phyloP scores from a whole-genome alignment of 179 eudicot genomes.

The Vitellaria paradoxa region DNA sequence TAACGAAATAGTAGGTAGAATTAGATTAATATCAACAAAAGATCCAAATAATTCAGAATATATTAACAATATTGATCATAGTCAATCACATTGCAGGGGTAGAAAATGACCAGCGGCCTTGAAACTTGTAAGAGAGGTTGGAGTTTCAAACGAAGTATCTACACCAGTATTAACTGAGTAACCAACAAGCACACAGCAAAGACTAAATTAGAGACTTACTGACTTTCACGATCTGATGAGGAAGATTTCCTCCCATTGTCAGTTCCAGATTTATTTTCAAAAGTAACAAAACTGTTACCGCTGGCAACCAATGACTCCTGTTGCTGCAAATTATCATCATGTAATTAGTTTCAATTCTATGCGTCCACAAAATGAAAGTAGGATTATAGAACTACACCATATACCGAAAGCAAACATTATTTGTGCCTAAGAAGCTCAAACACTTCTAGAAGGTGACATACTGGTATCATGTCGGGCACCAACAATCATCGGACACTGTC shows the following conservation, averaged over 20 bases:
- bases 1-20: background rate
- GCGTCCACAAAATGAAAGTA: conserved; percentile 13
- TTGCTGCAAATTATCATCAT: conserved; percentile 54
- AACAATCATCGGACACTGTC: too few relatives aligned
- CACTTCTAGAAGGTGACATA: too few relatives aligned
- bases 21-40: background rate
- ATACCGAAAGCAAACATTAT: background rate
- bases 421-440: too few relatives aligned
- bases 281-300: conserved; percentile 69
- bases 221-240: conserved; percentile 96
- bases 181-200: conserved; percentile 12
- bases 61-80: background rate
- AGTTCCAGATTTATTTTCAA: conserved; percentile 83
- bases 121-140: background rate
- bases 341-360: conserved; percentile 7
- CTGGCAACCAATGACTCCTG: conserved; percentile 82
- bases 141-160: background rate
- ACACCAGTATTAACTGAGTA: too few relatives aligned
- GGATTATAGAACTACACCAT: background rate
- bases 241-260: conserved; percentile 84
- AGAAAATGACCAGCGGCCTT: background rate
- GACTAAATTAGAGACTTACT: conserved; percentile 69
- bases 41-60: background rate
- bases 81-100: background rate
- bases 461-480: too few relatives aligned